Evolutionary conservation across 1,139 yeast genomes (phyloP).

Genomic region (Geotrichum restrictum): DNA sequence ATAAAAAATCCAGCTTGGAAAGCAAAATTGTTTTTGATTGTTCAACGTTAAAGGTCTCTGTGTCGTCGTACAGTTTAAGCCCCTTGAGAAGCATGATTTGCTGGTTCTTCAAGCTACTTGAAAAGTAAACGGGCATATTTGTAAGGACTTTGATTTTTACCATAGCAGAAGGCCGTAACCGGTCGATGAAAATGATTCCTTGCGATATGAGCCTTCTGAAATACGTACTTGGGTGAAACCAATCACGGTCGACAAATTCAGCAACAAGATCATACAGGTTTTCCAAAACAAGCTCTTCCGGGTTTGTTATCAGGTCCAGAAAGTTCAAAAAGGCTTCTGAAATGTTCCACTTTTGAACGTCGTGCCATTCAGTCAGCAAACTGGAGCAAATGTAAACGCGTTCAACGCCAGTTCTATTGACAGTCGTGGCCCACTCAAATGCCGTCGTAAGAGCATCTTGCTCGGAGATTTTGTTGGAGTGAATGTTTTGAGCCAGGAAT

Average conservation of each 20-base stretch:
- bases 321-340: constrained; percentile 33
- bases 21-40: constrained; percentile 14
- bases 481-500: constrained; percentile 26
- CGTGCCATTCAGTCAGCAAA: constrained; percentile 25
- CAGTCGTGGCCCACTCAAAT: constrained; percentile 35
- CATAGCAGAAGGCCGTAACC: constrained; percentile 33
- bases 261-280: constrained; percentile 52
- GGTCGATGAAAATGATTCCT: constrained; percentile 58
- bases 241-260: constrained; percentile 48
- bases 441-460: constrained; percentile 28
- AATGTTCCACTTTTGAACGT: constrained; percentile 29
- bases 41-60: constrained; percentile 5
- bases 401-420: constrained; percentile 27
- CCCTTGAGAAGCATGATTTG: constrained; percentile 28
- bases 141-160: constrained; percentile 51
- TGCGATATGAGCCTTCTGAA: constrained; percentile 76
- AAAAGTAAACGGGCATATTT: constrained; percentile 47
- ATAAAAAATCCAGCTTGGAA: constrained; percentile 18
- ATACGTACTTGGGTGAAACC: constrained; percentile 63
- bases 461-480: constrained; percentile 24
- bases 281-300: constrained; percentile 31
- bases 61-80: constrained; percentile 14
- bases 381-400: constrained; percentile 30
- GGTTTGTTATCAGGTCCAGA: constrained; percentile 28
- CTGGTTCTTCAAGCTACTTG: constrained; percentile 26